A percentile compares a stretch with the other conserved stretches of the same genome.
Evolutionary conservation across 257 asterid species (phyloP).

Genomic region (Eustoma russellianum): DNA sequence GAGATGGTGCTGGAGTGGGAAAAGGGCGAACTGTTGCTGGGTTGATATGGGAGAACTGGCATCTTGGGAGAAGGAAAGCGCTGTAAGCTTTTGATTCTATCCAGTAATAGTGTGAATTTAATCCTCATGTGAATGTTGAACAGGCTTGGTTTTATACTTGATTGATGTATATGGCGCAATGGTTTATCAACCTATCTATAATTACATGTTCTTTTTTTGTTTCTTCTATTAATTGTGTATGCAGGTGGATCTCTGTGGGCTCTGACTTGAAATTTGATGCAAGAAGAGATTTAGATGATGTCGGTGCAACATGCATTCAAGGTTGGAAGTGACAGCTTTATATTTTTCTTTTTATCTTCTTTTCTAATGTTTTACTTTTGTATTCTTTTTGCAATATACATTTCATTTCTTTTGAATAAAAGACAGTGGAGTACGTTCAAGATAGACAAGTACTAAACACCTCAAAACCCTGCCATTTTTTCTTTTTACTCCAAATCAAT

Average conservation of each 20-base stretch:
- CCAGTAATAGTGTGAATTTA: neutral
- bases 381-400: no score
- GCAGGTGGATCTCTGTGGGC: constrained; percentile 99
- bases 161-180: no score
- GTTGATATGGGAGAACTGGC: constrained; percentile 98
- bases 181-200: no score
- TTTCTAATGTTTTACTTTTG: no score
- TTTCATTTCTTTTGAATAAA: no score
- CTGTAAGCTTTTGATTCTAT: constrained; percentile 39
- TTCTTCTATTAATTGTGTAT: constrained; percentile 19
- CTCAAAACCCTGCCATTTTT: no score
- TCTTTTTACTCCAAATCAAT: no score
- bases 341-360: no score
- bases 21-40: constrained; percentile 99
- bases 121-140: neutral
- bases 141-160: neutral
- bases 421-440: no score
- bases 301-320: constrained; percentile 74
- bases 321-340: constrained; percentile 31
- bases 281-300: constrained; percentile 90
- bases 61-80: constrained; percentile 74
- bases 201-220: no score
- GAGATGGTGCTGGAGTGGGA: constrained; percentile 99
- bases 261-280: constrained; percentile 96
- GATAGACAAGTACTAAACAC: no score